A percentile compares a stretch with the other conserved stretches of the same genome.
phyloP scores from a whole-genome alignment of 176 grass and related monocot species.

The Olyra latifolia region DNA sequence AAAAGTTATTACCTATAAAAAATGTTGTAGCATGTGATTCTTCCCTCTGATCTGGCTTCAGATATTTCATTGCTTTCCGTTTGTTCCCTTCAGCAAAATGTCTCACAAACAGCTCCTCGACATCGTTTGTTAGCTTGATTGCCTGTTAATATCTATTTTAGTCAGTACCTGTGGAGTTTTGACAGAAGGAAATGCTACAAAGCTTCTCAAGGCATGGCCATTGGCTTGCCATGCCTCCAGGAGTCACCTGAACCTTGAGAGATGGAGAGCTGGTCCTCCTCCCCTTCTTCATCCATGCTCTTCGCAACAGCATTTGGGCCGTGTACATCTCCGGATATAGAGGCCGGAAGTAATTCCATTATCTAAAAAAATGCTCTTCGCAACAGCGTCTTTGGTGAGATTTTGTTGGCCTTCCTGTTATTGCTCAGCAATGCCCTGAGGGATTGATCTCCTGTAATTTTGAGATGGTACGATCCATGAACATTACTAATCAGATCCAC shows the following conservation, averaged over 20 bases:
- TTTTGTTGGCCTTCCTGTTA: slow-evolving; percentile 60
- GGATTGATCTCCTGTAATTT: slow-evolving; percentile 63
- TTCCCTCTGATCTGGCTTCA: slow-evolving; percentile 80
- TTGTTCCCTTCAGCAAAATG: slow-evolving; percentile 73
- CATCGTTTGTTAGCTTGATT: slow-evolving; percentile 84
- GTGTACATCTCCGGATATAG: no score
- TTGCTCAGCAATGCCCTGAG: slow-evolving; percentile 37
- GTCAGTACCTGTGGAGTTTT: slow-evolving; percentile 9
- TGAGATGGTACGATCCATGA: neutral
- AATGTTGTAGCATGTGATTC: slow-evolving; percentile 89
- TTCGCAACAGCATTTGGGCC: no score
- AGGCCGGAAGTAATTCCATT: no score
- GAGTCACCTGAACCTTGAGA: slow-evolving; percentile 49
- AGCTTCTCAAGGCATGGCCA: neutral
- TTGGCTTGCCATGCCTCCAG: slow-evolving; percentile 46
- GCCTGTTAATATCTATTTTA: slow-evolving; percentile 49
- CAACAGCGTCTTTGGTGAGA: slow-evolving; percentile 21
- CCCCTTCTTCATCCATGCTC: slow-evolving; percentile 30
- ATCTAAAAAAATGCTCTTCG: no score
- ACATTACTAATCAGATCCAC: no score
- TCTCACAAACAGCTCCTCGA: slow-evolving; percentile 85
- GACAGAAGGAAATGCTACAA: neutral
- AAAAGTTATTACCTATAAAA: slow-evolving; percentile 82
- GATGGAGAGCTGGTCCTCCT: slow-evolving; percentile 43
- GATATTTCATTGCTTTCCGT: slow-evolving; percentile 92